Conservation (phyloP, 129 eudicot genomes). For the Chrysanthemum lavandulifolium region DNA sequence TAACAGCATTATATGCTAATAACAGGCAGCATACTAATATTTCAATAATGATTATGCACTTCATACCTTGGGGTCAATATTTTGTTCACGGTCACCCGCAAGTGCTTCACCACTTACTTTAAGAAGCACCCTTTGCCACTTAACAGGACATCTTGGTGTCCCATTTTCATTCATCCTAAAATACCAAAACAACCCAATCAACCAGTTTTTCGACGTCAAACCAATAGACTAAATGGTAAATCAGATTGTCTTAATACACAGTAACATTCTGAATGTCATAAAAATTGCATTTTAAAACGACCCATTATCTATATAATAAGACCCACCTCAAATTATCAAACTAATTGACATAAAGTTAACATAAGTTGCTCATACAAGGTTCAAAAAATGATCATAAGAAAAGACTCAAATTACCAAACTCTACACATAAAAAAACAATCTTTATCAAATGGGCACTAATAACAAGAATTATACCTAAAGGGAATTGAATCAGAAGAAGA, state of each 20-base stretch:
- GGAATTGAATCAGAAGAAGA: constrained; percentile 58
- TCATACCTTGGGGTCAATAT: constrained; percentile 89
- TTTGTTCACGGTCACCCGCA: constrained; percentile 82
- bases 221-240: neutral
- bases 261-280: too few relatives aligned
- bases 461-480: constrained; percentile 41
- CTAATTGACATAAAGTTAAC: neutral
- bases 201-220: constrained; percentile 37
- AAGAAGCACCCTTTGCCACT: constrained; percentile 93
- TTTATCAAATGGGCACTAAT: neutral
- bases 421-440: neutral
- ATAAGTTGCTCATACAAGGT: neutral
- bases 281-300: neutral
- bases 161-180: constrained; percentile 57
- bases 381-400: neutral
- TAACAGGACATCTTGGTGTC: constrained; percentile 38
- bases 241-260: too few relatives aligned
- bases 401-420: neutral
- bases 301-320: neutral
- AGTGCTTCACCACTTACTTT: constrained; percentile 99
- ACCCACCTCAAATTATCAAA: constrained; percentile 14
- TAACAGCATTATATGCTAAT: constrained; percentile 15
- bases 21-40: neutral
- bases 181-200: constrained; percentile 42
- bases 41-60: neutral